Evolutionary conservation across 345 rosid genomes (phyloP).

Genomic region (Excoecaria agallocha): DNA sequence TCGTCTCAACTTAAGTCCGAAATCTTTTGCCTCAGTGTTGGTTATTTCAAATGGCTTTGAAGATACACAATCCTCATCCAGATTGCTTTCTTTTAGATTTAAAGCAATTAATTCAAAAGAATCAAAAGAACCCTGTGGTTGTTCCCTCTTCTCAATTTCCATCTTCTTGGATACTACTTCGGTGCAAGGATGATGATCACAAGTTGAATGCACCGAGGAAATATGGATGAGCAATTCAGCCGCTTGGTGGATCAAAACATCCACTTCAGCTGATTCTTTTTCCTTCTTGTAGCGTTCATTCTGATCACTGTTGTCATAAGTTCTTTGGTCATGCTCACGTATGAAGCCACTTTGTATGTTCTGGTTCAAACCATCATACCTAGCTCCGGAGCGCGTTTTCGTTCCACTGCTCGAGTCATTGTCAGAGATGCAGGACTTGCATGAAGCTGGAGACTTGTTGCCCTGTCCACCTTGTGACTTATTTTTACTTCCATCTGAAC

Average conservation of each 20-base stretch:
- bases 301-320: slow-evolving; percentile 19
- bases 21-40: slow-evolving; percentile 41
- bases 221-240: slow-evolving; percentile 59
- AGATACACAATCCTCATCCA: slow-evolving; percentile 46
- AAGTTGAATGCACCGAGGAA: slow-evolving; percentile 29
- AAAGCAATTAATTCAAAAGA: slow-evolving; percentile 55
- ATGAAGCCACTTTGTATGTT: slow-evolving; percentile 15
- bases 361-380: slow-evolving; percentile 12
- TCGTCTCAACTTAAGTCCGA: slow-evolving; percentile 55
- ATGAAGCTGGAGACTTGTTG: slow-evolving; percentile 27
- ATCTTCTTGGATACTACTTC: slow-evolving; percentile 25
- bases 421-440: slow-evolving; percentile 36
- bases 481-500: slow-evolving; percentile 18
- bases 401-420: slow-evolving; percentile 34
- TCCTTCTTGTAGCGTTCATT: slow-evolving; percentile 10
- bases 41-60: slow-evolving; percentile 54
- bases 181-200: slow-evolving; percentile 19
- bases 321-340: slow-evolving; percentile 26
- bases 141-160: slow-evolving; percentile 26
- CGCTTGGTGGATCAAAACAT: slow-evolving; percentile 42
- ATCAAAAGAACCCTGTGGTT: slow-evolving; percentile 47
- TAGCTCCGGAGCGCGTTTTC: slow-evolving; percentile 17
- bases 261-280: slow-evolving; percentile 34
- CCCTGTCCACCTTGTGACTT: slow-evolving; percentile 17
- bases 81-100: slow-evolving; percentile 45